These are phyloP conservation scores for Marasmius oreades DNA, from an alignment of 1,284 basidiomycete genomes.

Conservation along the genomic window DNA sequence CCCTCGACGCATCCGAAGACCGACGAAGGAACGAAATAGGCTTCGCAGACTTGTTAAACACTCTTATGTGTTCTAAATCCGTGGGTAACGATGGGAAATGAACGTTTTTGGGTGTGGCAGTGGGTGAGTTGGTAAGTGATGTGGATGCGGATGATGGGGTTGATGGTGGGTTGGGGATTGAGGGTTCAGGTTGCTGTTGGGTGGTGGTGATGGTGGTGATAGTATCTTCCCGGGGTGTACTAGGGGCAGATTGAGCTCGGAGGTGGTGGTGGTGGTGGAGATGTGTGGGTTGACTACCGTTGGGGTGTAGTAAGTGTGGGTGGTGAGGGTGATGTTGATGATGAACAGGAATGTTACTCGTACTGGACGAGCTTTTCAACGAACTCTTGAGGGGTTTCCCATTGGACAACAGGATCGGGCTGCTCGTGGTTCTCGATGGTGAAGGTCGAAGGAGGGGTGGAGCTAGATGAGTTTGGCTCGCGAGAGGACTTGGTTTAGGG, in stretches of 20 bases:
- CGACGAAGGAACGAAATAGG: conserved; percentile 45
- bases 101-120: conserved; percentile 68
- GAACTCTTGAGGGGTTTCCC: conserved; percentile 90
- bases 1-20: not conserved
- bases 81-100: conserved; percentile 75
- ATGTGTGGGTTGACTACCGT: conserved; percentile 28
- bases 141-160: conserved; percentile 37
- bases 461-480: not conserved
- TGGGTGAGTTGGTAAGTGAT: conserved; percentile 37
- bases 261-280: conserved; percentile 3
- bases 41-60: conserved; percentile 81
- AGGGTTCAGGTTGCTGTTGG: too few species aligned
- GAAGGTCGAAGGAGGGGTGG: conserved; percentile 20
- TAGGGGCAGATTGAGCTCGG: conserved; percentile 13
- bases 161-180: too few species aligned
- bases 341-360: conserved; percentile 42
- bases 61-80: conserved; percentile 76
- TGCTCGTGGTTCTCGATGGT: conserved; percentile 28
- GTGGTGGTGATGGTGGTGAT: too few species aligned
- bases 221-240: conserved; percentile 13
- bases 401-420: conserved; percentile 66
- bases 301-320: conserved; percentile 14
- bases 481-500: conserved; percentile 9
- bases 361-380: conserved; percentile 69
- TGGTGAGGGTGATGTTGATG: conserved; percentile 15